These are phyloP conservation scores for Styphnolobium japonicum DNA, from an alignment of 306 rosid species.

Conservation along the genomic window DNA sequence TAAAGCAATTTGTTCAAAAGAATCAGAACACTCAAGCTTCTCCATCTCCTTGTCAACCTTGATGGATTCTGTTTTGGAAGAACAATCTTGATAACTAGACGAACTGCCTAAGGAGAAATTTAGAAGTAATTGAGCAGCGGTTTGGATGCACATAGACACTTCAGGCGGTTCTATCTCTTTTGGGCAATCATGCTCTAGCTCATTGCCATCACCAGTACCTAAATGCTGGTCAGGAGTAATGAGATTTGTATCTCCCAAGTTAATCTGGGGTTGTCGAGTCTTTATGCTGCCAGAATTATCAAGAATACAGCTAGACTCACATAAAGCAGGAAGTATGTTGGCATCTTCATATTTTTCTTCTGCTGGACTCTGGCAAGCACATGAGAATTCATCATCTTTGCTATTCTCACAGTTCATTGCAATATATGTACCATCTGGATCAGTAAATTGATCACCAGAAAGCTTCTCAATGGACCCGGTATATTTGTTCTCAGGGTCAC, in stretches of 20 bases:
- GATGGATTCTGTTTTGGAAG: conserved; percentile 10
- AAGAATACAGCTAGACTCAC: conserved; percentile 10
- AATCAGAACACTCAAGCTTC: conserved; percentile 43
- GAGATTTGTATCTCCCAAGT: background rate
- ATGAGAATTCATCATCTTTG: conserved; percentile 16
- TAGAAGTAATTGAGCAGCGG: conserved; percentile 49
- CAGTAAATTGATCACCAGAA: background rate
- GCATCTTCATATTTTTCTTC: conserved; percentile 20
- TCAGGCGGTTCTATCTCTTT: conserved; percentile 33
- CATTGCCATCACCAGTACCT: conserved; percentile 24
- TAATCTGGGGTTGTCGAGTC: conserved; percentile 15
- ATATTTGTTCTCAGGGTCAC: conserved; percentile 1
- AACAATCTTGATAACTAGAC: conserved; percentile 19
- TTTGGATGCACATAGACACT: conserved; percentile 27
- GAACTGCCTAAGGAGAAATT: conserved; percentile 37
- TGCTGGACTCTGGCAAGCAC: conserved; percentile 2
- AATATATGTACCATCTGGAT: background rate
- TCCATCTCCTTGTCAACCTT: conserved; percentile 25
- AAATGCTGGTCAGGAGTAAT: conserved; percentile 12
- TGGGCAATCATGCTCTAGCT: conserved; percentile 13
- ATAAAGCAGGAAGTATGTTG: conserved; percentile 19
- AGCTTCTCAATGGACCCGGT: background rate
- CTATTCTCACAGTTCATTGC: conserved; percentile 8
- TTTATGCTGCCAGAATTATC: conserved; percentile 31
- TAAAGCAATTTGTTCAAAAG: conserved; percentile 47